Percentiles rank a stretch among this genome's conserved stretches.
phyloP scores from a whole-genome alignment of 148 eudicot genomes.

The Fallopia convolvulus region DNA sequence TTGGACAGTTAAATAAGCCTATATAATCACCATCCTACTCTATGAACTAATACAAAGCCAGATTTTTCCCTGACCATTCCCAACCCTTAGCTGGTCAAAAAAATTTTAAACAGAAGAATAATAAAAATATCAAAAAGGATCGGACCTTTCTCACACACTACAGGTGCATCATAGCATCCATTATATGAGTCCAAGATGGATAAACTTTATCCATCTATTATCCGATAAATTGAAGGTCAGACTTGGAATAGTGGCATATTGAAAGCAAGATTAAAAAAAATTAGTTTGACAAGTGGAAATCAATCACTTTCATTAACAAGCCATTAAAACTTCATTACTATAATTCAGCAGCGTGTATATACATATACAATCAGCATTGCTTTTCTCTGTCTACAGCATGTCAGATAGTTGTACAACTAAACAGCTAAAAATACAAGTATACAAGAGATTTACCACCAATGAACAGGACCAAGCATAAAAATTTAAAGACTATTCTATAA shows the following conservation, averaged over 20 bases:
- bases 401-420: not conserved
- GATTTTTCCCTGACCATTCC: not conserved
- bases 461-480: not conserved
- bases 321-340: not conserved
- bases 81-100: not conserved
- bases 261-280: not conserved
- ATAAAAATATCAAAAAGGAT: not conserved
- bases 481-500: not conserved
- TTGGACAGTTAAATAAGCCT: not conserved
- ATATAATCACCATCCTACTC: not conserved
- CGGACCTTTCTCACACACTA: not conserved
- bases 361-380: not conserved
- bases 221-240: not conserved
- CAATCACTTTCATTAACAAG: not conserved
- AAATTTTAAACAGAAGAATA: not conserved
- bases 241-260: not conserved
- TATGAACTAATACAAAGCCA: not conserved
- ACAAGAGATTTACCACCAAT: not conserved
- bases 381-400: not conserved
- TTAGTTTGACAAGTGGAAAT: not conserved
- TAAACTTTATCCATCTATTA: not conserved
- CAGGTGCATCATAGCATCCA: not conserved
- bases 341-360: not conserved
- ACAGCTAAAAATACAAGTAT: not conserved
- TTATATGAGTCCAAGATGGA: not conserved